Evolutionary conservation across 1,284 basidiomycete genomes (phyloP), one percentile per base, ranked within the genome.

Genomic region (Chiua sp.): DNA sequence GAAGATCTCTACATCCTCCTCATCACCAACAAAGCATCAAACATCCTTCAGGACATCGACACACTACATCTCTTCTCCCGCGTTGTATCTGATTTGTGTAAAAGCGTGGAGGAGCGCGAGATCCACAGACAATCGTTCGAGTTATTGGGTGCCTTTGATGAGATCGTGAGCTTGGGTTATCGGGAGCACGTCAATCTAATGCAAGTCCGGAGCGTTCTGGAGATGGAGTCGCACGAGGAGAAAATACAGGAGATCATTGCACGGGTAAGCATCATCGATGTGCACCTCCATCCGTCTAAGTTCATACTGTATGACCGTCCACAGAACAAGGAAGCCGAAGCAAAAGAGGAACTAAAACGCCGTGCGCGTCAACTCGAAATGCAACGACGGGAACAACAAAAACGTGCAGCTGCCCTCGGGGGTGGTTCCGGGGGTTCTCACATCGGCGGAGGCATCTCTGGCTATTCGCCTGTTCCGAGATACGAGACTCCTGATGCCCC

Each of bases 201-300:
- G 75, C 96, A 98, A 77, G 93, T 99, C 50, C 82, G 94, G 67
- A 97, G 85, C 70, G 90, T 98, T 46, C 79, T 99, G 66, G 98
- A 98, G 82, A 98, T 98, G 91, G 98, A 99, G 80, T 94, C 91
- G 77, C 98, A 99, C 78, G 98, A 99, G 77, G 98, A 99, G 80
- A 98, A 98, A 82, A 98, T 99, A 64, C 96, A 99, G 75, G 98
- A 99, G 71, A 99, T 99, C 75, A 99, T 99, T 68, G 93, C 96
- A 26, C 84, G 92, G 75, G 93, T 94, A 71, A 61, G 88, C 78
- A 26, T 42, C 52, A 6, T 32, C 51, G 35, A 48, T 16, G 37
- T 18, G 4, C 37, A 20, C 8, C 18, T 15, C 4, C 58, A 20
- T 49, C 46, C 50, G 30, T 53, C 22, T 26, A n/a, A 20, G 37